Conservation (phyloP, 2,329 filamentous ascomycete species). For the Beauveria sp. region DNA sequence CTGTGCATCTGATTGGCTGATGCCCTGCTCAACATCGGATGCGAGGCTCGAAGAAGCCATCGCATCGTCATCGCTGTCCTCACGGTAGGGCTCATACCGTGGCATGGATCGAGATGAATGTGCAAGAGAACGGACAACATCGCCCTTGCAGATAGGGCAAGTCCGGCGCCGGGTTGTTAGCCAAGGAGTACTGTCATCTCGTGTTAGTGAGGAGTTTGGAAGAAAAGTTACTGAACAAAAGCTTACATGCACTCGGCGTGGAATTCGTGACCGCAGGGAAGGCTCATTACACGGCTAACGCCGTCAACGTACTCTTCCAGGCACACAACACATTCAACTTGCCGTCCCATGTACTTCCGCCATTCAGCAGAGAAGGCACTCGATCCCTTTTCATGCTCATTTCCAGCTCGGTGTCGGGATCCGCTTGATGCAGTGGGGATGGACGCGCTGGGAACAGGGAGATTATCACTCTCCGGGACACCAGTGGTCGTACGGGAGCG, state of each 20-base stretch:
- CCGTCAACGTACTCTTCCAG: constrained; percentile 95
- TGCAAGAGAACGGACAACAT: constrained; percentile 71
- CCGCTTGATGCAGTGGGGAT: constrained; percentile 30
- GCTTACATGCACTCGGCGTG: constrained; percentile 98
- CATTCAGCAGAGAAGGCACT: constrained; percentile 41
- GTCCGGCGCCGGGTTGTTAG: constrained; percentile 88
- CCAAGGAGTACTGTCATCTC: constrained; percentile 72
- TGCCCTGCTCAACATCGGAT: constrained; percentile 38
- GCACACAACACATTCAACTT: constrained; percentile 91
- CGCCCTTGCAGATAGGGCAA: constrained; percentile 98
- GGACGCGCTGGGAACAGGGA: constrained; percentile 35
- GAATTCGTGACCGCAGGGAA: constrained; percentile 96
- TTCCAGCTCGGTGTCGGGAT: constrained; percentile 22
- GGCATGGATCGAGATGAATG: constrained; percentile 43
- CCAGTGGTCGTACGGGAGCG: constrained; percentile 59
- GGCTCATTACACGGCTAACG: constrained; percentile 88
- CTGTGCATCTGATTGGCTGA: constrained; percentile 16
- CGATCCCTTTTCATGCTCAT: constrained; percentile 42
- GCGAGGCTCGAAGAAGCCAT: constrained; percentile 26
- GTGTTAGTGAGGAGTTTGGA: background rate
- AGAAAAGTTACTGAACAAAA: background rate
- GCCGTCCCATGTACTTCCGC: constrained; percentile 59
- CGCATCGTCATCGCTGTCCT: constrained; percentile 41
- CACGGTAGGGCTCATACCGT: constrained; percentile 47
- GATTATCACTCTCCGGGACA: constrained; percentile 42